These are phyloP conservation scores for Paecilomyces niveus DNA, from an alignment of 2,329 filamentous ascomycete species.

Conservation along the genomic window DNA sequence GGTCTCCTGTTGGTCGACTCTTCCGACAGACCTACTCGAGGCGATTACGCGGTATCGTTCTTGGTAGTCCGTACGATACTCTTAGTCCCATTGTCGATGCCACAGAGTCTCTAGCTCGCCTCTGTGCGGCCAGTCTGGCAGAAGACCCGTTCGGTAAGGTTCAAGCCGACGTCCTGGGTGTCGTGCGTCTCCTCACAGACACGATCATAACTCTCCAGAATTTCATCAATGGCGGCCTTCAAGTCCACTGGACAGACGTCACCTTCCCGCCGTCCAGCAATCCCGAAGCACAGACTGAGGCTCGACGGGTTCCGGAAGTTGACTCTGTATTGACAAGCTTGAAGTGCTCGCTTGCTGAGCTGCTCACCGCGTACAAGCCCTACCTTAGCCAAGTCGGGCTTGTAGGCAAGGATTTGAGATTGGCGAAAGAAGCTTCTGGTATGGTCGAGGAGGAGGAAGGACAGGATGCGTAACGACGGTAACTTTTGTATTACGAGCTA, in stretches of 20 bases:
- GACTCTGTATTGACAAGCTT: slow-evolving; percentile 61
- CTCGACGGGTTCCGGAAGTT: slow-evolving; percentile 54
- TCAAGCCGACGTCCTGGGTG: slow-evolving; percentile 67
- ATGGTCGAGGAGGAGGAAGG: slow-evolving; percentile 1
- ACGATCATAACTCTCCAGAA: slow-evolving; percentile 63
- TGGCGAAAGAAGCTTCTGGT: slow-evolving; percentile 59
- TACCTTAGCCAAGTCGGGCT: slow-evolving; percentile 67
- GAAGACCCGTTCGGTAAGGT: slow-evolving; percentile 85
- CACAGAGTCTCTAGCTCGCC: slow-evolving; percentile 58
- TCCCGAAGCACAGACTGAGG: slow-evolving; percentile 22
- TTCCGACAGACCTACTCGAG: slow-evolving; percentile 65
- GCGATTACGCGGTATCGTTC: slow-evolving; percentile 58
- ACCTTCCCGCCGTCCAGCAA: slow-evolving; percentile 40
- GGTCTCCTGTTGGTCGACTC: slow-evolving; percentile 53
- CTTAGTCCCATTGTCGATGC: slow-evolving; percentile 63
- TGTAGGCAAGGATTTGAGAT: slow-evolving; percentile 61
- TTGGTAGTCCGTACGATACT: slow-evolving; percentile 68
- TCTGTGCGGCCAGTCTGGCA: slow-evolving; percentile 65
- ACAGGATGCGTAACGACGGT: neutral
- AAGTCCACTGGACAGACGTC: slow-evolving; percentile 74
- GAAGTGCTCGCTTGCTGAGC: slow-evolving; percentile 55
- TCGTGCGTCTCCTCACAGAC: slow-evolving; percentile 65
- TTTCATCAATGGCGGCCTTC: slow-evolving; percentile 48
- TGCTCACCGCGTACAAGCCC: slow-evolving; percentile 65
- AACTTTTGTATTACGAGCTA: neutral